A percentile compares a stretch with the other conserved stretches of the same genome.
Evolutionary conservation across 441 rosid genomes (phyloP).

Genomic region (Syzygium syzygioides): DNA sequence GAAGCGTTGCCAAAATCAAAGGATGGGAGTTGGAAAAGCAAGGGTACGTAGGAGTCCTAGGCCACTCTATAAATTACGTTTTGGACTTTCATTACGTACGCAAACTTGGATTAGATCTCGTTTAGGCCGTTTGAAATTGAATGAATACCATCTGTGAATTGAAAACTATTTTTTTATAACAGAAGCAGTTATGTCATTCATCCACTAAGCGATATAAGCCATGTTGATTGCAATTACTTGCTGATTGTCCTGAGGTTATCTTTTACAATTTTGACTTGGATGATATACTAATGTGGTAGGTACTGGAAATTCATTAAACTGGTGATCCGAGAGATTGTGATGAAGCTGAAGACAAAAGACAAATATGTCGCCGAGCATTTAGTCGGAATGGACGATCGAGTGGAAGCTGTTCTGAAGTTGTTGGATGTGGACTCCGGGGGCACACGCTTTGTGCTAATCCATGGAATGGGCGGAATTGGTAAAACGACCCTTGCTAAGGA

Average conservation of each 20-base stretch:
- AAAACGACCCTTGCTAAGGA: not conserved
- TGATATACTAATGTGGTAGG: not conserved
- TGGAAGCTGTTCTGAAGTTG: not conserved
- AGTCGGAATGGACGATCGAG: not conserved
- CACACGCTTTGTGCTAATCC: not conserved
- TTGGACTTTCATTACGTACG: not conserved
- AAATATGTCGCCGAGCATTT: not conserved
- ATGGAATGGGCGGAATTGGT: not conserved
- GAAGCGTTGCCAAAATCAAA: not conserved
- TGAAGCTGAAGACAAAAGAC: not conserved
- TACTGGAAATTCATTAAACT: not conserved
- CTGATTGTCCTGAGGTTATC: no score
- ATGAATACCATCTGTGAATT: not conserved
- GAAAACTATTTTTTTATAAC: not conserved
- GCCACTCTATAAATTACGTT: not conserved
- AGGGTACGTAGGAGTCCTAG: not conserved
- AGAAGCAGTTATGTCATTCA: not conserved
- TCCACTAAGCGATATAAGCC: not conserved
- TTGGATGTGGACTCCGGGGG: accelerated
- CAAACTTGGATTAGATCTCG: not conserved
- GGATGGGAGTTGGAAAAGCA: not conserved
- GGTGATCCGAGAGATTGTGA: not conserved
- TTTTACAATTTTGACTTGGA: not conserved
- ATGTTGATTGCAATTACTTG: no score
- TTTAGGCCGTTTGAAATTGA: not conserved